Conservation (phyloP, 805 yeast species). For the Candida xiaguanensis region DNA sequence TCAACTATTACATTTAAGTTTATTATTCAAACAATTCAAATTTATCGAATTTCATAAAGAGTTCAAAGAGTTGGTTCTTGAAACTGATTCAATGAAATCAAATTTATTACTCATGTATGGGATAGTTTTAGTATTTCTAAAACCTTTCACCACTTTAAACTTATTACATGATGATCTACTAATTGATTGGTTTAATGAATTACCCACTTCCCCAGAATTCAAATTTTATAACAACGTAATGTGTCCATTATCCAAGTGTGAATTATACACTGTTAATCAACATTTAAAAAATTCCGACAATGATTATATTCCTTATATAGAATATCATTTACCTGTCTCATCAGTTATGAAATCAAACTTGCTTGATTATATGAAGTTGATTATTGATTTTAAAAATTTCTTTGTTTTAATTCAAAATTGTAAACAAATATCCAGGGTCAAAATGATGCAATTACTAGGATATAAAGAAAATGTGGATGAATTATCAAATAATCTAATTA, state of each 20-base stretch:
- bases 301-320: conserved; percentile 13
- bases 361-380: conserved; percentile 18
- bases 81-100: conserved; percentile 11
- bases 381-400: conserved; percentile 30
- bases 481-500: conserved; percentile 19
- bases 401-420: conserved; percentile 25
- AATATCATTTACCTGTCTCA: conserved; percentile 16
- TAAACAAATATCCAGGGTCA: conserved; percentile 18
- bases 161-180: conserved; percentile 17
- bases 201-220: conserved; percentile 14
- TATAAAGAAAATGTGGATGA: conserved; percentile 9
- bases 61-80: conserved; percentile 14
- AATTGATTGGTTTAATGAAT: conserved; percentile 16
- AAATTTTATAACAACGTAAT: conserved; percentile 16
- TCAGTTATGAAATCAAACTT: conserved; percentile 12
- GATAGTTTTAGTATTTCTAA: conserved; percentile 20
- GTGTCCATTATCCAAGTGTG: conserved; percentile 19
- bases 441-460: conserved; percentile 26
- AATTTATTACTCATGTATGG: conserved; percentile 22
- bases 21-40: conserved; percentile 23
- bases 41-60: conserved; percentile 22
- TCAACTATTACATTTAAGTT: conserved; percentile 19
- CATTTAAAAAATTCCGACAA: conserved; percentile 10
- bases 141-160: conserved; percentile 27
- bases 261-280: conserved; percentile 15